Evolutionary conservation across 495 filamentous ascomycete species (phyloP), one percentile per base, ranked within the genome.

Genomic region (Hamigera avellanea): DNA sequence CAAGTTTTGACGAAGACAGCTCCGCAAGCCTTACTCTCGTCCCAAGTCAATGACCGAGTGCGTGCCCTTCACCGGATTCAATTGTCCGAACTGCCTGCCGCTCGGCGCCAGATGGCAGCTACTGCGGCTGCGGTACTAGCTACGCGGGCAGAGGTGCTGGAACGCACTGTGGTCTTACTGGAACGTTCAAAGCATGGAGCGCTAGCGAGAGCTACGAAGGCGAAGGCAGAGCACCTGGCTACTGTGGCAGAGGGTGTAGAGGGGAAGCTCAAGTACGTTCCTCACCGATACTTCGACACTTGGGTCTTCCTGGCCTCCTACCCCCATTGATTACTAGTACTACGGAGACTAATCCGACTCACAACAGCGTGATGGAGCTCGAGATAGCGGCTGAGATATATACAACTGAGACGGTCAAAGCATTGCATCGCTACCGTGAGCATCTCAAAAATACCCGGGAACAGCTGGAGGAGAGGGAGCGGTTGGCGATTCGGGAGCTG

Each of bases 101-200:
- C 54, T 2, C 49, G 62, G 9, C 48, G 50, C 4, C 43, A 51
- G 10, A 57, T 68, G 57, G 61, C 62, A 10, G 50, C 51, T 9
- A 59, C 45, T 1, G 64, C 64, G 6, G 56, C 61, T 14, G 46
- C 43, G 19, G 51, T 68, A 1, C 37, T 68, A 18, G 49, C 56
- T 9, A 37, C 42, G 15, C 51, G 52, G 9, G 48, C 60, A 7
- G 48, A 42, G 15, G 37, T 64, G 1, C 32, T 68, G 4, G 64
- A 68, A 47, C 53, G 56, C n/a, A 57, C 53, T 14, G 53, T 68
- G 19, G 45, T 58, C 6, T 42, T 59, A 9, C 55, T 80, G 5
- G 76, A 80, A 45, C 62, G 69, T 32, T 66, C 58, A 7, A 83
- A 81, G 45, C 80, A 86, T 57, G 81, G 81, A 26, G 55, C 69